Evolutionary conservation across 306 rosid genomes (phyloP).

Genomic region (Prunus davidiana): DNA sequence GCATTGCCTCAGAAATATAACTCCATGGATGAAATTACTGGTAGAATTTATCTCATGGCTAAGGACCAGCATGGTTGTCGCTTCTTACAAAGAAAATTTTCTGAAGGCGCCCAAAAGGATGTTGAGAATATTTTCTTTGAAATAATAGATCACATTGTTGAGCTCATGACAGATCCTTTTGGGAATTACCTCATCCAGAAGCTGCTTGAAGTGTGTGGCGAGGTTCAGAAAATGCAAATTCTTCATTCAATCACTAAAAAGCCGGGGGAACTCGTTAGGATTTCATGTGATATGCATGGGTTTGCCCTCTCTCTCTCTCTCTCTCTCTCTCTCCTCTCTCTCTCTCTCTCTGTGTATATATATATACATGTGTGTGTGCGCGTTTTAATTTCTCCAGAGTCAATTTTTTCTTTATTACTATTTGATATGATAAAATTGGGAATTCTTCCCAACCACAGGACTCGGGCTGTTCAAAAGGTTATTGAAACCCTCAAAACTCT

Average conservation of each 20-base stretch:
- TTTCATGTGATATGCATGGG: slow-evolving; percentile 67
- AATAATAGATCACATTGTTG: slow-evolving; percentile 46
- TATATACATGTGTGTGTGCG: not conserved
- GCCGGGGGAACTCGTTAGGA: slow-evolving; percentile 38
- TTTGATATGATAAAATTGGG: not conserved
- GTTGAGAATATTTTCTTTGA: slow-evolving; percentile 40
- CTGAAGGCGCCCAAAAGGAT: slow-evolving; percentile 38
- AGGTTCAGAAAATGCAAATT: slow-evolving; percentile 41
- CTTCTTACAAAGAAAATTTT: slow-evolving; percentile 49
- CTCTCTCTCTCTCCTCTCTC: not conserved
- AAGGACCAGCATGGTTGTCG: slow-evolving; percentile 65
- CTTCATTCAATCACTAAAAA: slow-evolving; percentile 35
- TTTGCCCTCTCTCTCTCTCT: slow-evolving; percentile 30
- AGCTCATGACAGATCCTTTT: slow-evolving; percentile 61
- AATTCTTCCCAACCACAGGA: slow-evolving; percentile 36
- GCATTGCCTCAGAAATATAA: slow-evolving; percentile 29
- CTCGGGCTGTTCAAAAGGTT: slow-evolving; percentile 62
- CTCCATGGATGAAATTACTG: slow-evolving; percentile 43
- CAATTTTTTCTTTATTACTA: not conserved
- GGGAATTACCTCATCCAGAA: slow-evolving; percentile 63
- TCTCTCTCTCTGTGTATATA: not conserved
- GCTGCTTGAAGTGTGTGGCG: slow-evolving; percentile 63
- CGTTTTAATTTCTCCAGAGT: not conserved
- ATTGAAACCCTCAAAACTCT: slow-evolving; percentile 52
- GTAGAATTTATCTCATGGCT: slow-evolving; percentile 49